These are phyloP conservation scores for Pseudevernia furfuracea DNA, from an alignment of 495 filamentous ascomycete genomes.

Conservation along the genomic window DNA sequence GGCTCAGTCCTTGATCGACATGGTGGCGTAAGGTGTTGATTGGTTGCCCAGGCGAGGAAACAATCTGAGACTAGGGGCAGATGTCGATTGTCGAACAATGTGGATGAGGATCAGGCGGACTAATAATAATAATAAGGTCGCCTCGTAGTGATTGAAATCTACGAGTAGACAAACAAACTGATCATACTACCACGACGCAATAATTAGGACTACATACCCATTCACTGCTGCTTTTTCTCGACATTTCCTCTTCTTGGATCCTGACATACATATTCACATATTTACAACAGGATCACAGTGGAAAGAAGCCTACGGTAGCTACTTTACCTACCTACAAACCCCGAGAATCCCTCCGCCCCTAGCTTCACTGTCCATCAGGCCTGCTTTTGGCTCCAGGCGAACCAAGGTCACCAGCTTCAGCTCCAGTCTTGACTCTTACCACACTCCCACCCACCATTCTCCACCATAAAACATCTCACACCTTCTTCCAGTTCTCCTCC, in stretches of 20 bases:
- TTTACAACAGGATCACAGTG: not conserved
- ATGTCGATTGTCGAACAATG: not conserved
- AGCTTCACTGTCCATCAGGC: not conserved
- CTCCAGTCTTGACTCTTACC: not conserved
- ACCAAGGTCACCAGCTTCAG: not conserved
- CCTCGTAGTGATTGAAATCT: no score
- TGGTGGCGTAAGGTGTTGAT: not conserved
- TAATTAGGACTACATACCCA: not conserved
- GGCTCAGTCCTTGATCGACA: not conserved
- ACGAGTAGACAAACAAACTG: no score
- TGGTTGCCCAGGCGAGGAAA: constrained; percentile 5
- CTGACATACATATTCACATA: no score
- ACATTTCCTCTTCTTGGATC: not conserved
- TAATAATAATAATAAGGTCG: no score
- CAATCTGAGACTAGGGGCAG: not conserved
- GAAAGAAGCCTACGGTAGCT: not conserved
- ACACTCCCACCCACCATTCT: not conserved
- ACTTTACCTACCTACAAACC: no score
- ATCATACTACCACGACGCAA: not conserved
- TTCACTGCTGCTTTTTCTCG: no score
- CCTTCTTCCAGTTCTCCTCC: not conserved
- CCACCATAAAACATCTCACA: not conserved
- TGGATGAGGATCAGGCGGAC: not conserved
- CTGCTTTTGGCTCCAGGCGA: not conserved
- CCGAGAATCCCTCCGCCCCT: not conserved